Evolutionary conservation across 352 stramenopile species (phyloP).

Genomic region (Aphanomyces astaci): DNA sequence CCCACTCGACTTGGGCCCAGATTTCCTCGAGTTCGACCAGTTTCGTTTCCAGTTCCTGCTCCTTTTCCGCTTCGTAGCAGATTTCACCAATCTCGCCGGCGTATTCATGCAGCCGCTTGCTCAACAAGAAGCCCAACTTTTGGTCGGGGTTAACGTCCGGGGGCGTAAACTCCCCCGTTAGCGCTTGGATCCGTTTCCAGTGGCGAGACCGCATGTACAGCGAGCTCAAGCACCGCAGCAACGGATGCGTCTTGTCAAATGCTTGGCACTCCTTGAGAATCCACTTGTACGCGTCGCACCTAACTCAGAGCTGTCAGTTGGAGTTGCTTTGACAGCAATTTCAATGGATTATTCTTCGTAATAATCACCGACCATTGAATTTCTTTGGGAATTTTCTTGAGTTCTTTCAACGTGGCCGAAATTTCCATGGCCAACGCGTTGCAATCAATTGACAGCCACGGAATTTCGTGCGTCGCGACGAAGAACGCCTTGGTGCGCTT

Average conservation of each 20-base stretch:
- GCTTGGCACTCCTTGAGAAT: slow-evolving; percentile 71
- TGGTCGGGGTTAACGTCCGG: slow-evolving; percentile 90
- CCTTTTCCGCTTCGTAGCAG: slow-evolving; percentile 93
- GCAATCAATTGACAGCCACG: slow-evolving; percentile 89
- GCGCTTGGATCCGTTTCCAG: slow-evolving; percentile 89
- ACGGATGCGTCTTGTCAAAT: slow-evolving; percentile 78
- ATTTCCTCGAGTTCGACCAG: slow-evolving; percentile 87
- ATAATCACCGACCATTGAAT: slow-evolving; percentile 90
- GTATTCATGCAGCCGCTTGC: slow-evolving; percentile 91
- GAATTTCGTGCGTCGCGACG: slow-evolving; percentile 50
- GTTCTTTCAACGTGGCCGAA: slow-evolving; percentile 89
- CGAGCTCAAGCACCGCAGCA: slow-evolving; percentile 66
- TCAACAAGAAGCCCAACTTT: slow-evolving; percentile 83
- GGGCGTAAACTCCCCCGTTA: slow-evolving; percentile 86
- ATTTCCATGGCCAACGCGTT: slow-evolving; percentile 93
- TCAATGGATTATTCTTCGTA: no score
- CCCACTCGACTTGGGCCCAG: slow-evolving; percentile 91
- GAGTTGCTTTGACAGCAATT: no score
- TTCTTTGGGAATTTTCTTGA: slow-evolving; percentile 90
- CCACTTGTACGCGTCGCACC: slow-evolving; percentile 79
- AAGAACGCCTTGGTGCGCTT: slow-evolving; percentile 72
- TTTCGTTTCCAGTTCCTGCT: slow-evolving; percentile 91
- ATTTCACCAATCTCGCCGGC: slow-evolving; percentile 94
- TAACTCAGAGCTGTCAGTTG: no score
- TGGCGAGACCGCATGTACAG: slow-evolving; percentile 90